These are phyloP conservation scores for Funneliformis geosporum DNA, from an alignment of 192 early-diverging fungal genomes.

Conservation along the genomic window DNA sequence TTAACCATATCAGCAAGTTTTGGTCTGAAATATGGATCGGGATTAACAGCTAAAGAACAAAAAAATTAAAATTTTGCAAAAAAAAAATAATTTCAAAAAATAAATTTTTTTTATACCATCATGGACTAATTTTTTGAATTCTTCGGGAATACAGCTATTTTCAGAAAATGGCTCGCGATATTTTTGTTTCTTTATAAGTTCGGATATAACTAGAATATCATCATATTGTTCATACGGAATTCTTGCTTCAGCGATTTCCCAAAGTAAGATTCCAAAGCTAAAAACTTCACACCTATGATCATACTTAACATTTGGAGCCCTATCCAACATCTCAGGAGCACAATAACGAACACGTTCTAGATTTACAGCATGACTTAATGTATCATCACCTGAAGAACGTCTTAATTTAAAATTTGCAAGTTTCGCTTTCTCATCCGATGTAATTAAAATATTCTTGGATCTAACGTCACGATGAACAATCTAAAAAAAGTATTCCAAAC, in stretches of 20 bases:
- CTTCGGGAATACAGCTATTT: not conserved
- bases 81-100: not conserved
- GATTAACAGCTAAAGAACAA: not conserved
- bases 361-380: no score
- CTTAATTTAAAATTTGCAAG: no score
- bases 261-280: not conserved
- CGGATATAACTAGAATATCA: not conserved
- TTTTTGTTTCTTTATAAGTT: not conserved
- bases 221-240: not conserved
- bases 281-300: not conserved
- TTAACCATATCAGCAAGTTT: not conserved
- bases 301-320: not conserved
- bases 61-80: not conserved
- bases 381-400: no score
- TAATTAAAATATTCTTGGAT: no score
- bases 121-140: not conserved
- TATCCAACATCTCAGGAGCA: not conserved
- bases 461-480: no score
- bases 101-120: not conserved
- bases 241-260: not conserved
- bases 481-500: no score
- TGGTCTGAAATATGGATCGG: not conserved
- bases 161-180: not conserved
- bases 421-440: no score
- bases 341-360: not conserved